Percentiles rank a stretch among this genome's conserved stretches.
Conservation (phyloP, 176 grass and related monocot species). For the Ampelocalamus luodianensis region DNA sequence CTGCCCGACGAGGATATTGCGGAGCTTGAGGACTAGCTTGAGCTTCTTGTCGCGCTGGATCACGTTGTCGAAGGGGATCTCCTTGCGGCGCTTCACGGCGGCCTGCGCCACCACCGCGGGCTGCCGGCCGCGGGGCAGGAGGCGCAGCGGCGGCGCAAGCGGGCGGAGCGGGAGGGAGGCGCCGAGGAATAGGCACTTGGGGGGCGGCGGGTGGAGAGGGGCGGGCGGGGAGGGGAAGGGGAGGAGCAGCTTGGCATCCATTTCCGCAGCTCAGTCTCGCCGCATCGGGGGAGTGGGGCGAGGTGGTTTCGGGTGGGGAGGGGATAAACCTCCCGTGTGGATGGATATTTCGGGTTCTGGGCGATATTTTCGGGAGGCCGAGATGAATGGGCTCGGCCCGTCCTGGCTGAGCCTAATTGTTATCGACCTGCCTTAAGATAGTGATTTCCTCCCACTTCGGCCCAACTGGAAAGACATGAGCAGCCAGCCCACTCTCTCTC, state of each 20-base stretch:
- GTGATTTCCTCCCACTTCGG: no score
- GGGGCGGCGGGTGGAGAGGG: slow-evolving; percentile 14
- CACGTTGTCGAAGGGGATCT: slow-evolving; percentile 83
- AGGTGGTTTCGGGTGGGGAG: slow-evolving; percentile 23
- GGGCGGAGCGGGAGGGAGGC: slow-evolving; percentile 33
- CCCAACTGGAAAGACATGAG: not conserved
- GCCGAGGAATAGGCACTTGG: slow-evolving; percentile 57
- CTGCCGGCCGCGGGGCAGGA: slow-evolving; percentile 32
- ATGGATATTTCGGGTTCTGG: slow-evolving; percentile 48
- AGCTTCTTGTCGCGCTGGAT: slow-evolving; percentile 97
- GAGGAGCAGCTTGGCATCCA: slow-evolving; percentile 74
- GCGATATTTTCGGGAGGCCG: not conserved
- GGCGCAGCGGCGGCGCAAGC: slow-evolving; percentile 29
- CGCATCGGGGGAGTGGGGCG: slow-evolving; percentile 11
- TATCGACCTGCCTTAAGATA: no score
- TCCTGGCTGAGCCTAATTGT: not conserved
- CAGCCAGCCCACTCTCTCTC: no score
- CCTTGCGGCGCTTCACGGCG: slow-evolving; percentile 90
- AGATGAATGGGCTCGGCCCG: not conserved
- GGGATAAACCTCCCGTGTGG: slow-evolving; percentile 48
- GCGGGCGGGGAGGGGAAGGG: slow-evolving; percentile 46
- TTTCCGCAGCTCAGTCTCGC: slow-evolving; percentile 43
- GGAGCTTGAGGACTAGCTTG: slow-evolving; percentile 91
- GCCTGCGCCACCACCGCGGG: slow-evolving; percentile 57
- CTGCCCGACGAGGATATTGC: slow-evolving; percentile 78